Evolutionary conservation across 306 rosid genomes (phyloP).

Genomic region (Quercus robur): DNA sequence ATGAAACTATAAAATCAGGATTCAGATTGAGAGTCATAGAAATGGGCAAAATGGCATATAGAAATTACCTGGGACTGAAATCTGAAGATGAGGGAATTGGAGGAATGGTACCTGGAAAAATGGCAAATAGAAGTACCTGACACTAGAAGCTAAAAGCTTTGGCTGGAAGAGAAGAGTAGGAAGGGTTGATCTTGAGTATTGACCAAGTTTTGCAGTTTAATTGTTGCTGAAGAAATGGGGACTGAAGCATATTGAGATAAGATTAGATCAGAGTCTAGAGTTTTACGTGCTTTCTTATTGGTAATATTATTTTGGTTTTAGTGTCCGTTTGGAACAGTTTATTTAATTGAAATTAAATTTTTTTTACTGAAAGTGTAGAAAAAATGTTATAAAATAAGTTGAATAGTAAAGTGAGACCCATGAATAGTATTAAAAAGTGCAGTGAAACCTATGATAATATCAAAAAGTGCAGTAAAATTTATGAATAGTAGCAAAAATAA

Average conservation of each 20-base stretch:
- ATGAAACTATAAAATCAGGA: constrained; percentile 31
- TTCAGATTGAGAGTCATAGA: constrained; percentile 11
- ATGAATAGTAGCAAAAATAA: too few species aligned
- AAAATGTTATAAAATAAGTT: too few species aligned
- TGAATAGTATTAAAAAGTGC: too few species aligned
- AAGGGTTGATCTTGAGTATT: not conserved
- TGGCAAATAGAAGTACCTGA: not conserved
- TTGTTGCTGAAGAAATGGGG: constrained; percentile 12
- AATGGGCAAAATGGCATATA: not conserved
- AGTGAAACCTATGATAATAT: too few species aligned
- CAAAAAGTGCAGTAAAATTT: too few species aligned
- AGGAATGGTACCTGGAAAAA: constrained; percentile 21
- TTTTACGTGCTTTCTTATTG: not conserved
- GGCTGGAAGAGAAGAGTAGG: not conserved
- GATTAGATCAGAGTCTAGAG: constrained; percentile 14
- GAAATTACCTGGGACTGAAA: not conserved
- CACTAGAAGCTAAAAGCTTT: not conserved
- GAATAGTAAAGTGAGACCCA: too few species aligned
- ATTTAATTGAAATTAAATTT: too few species aligned
- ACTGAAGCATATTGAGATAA: constrained; percentile 19
- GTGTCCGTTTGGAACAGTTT: too few species aligned
- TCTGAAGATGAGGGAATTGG: constrained; percentile 6
- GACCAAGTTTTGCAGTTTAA: not conserved
- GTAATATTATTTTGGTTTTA: constrained; percentile 18
- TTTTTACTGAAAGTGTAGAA: too few species aligned